A percentile compares a stretch with the other conserved stretches of the same genome.
phyloP scores from a whole-genome alignment of 2,329 filamentous ascomycete species.

The Camptophora hylomeconis region DNA sequence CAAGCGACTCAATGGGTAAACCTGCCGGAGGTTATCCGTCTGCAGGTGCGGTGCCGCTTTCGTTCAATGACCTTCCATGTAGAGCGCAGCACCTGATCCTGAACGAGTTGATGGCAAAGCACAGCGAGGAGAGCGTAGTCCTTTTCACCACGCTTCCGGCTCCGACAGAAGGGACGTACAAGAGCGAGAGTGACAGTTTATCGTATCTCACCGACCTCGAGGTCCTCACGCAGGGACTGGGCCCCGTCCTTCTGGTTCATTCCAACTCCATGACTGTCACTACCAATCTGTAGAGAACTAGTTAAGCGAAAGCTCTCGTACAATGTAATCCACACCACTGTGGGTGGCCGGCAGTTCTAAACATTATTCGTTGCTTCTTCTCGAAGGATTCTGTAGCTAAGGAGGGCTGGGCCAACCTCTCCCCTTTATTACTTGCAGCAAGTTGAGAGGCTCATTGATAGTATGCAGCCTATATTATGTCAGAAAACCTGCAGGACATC shows the following conservation, averaged over 20 bases:
- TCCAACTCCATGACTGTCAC: slow-evolving; percentile 87
- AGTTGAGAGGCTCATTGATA: too few species aligned
- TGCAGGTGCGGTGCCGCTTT: slow-evolving; percentile 53
- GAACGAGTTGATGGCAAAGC: slow-evolving; percentile 64
- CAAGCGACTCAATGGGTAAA: slow-evolving; percentile 1
- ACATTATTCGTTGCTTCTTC: too few species aligned
- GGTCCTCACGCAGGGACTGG: slow-evolving; percentile 61
- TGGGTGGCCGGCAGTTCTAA: too few species aligned
- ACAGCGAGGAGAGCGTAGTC: slow-evolving; percentile 60
- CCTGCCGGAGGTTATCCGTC: slow-evolving; percentile 38
- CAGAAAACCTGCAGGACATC: too few species aligned
- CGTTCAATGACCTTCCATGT: slow-evolving; percentile 76
- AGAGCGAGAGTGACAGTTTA: slow-evolving; percentile 56
- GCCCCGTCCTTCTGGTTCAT: slow-evolving; percentile 65
- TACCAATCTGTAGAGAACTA: slow-evolving; percentile 45
- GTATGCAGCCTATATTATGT: too few species aligned
- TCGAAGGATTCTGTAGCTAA: too few species aligned
- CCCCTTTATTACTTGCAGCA: too few species aligned
- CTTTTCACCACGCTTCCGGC: slow-evolving; percentile 74
- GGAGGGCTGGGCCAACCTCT: too few species aligned
- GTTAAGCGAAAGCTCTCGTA: neutral
- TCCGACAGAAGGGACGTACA: slow-evolving; percentile 61
- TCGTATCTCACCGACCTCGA: slow-evolving; percentile 67
- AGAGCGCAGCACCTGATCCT: slow-evolving; percentile 75
- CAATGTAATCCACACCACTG: too few species aligned